These are phyloP conservation scores for Lenzites betulinus DNA, from an alignment of 768 basidiomycete species.

Conservation along the genomic window DNA sequence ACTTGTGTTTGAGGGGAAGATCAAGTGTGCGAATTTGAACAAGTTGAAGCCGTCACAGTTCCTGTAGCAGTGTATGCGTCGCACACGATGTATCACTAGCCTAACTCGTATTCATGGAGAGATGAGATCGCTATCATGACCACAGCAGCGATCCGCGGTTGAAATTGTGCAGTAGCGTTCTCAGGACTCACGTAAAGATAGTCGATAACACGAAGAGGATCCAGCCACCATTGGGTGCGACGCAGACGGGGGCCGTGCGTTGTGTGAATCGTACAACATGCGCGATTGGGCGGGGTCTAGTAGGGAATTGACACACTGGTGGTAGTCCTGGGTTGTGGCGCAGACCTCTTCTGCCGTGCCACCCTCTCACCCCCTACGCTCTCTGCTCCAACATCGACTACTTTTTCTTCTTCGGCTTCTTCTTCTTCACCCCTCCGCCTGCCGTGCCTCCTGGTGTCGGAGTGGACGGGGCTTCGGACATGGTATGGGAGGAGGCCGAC, in stretches of 20 bases:
- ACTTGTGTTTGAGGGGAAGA: slow-evolving; percentile 67
- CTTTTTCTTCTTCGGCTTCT: slow-evolving; percentile 83
- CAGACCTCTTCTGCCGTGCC: not conserved
- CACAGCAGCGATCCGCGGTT: no score
- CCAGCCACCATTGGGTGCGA: not conserved
- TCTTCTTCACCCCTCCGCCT: slow-evolving; percentile 77
- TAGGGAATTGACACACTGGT: not conserved
- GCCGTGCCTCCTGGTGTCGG: slow-evolving; percentile 40
- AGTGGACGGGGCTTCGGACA: slow-evolving; percentile 8
- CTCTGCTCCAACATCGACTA: slow-evolving; percentile 26
- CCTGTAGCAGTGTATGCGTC: slow-evolving; percentile 8
- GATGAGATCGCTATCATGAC: no score
- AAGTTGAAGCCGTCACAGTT: slow-evolving; percentile 43
- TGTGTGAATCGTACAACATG: slow-evolving; percentile 1
- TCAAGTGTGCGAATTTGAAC: slow-evolving; percentile 55
- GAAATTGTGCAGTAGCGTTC: no score
- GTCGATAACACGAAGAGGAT: not conserved
- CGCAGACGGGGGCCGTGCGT: not conserved
- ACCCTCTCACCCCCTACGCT: no score
- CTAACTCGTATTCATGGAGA: no score
- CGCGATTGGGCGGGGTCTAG: not conserved
- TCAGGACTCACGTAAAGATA: no score
- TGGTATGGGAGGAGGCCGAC: not conserved
- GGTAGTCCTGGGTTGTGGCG: not conserved
- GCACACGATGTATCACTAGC: not conserved